Evolutionary conservation across 2,329 filamentous ascomycete genomes (phyloP).

Genomic region (Parascedosporium putredinis): DNA sequence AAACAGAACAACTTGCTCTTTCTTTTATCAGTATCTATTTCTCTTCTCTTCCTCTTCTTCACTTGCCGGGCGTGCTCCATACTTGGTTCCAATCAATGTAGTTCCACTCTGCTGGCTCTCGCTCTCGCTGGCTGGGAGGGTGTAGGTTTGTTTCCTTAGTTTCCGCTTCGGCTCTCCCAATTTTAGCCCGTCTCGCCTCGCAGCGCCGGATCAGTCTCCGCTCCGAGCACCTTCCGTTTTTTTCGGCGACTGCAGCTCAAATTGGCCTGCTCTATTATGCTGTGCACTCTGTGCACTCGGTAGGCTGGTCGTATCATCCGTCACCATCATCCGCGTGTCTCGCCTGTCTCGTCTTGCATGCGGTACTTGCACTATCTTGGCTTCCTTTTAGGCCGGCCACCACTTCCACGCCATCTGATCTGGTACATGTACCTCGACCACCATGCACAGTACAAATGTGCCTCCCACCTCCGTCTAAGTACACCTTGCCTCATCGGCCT

Average conservation of each 20-base stretch:
- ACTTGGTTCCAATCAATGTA: too few species aligned
- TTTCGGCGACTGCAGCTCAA: constrained; percentile 1
- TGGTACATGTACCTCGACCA: background rate
- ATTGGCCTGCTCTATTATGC: background rate
- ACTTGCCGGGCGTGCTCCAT: too few species aligned
- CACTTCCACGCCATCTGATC: background rate
- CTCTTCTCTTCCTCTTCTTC: too few species aligned
- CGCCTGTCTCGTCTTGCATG: background rate
- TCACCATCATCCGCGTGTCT: too few species aligned
- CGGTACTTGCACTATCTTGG: background rate
- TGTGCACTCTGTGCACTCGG: background rate
- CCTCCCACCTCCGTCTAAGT: background rate
- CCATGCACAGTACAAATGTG: background rate
- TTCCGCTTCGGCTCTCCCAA: background rate
- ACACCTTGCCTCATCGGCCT: constrained; percentile 3
- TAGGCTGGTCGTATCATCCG: constrained; percentile 1
- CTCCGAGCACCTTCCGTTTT: background rate
- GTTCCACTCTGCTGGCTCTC: too few species aligned
- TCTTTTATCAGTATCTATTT: too few species aligned
- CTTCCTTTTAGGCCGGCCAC: background rate
- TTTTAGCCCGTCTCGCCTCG: background rate
- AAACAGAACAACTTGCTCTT: too few species aligned
- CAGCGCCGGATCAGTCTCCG: background rate
- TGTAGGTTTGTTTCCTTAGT: background rate
- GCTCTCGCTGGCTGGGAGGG: too few species aligned